Evolutionary conservation across 768 basidiomycete genomes (phyloP).

Genomic region (Pulveroboletus sp.): DNA sequence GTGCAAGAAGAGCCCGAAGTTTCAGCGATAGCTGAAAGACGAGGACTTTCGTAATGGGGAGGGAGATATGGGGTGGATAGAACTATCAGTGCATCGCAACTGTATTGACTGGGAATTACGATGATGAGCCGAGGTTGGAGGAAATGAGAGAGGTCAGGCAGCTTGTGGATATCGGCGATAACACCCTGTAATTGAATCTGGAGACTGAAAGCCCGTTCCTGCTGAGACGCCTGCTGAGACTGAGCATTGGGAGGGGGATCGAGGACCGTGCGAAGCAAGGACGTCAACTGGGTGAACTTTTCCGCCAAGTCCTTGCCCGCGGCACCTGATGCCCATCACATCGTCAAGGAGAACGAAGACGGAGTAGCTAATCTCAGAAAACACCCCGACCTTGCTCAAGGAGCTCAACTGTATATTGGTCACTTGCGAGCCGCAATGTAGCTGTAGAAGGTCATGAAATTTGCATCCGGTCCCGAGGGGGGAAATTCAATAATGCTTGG

Average conservation of each 20-base stretch:
- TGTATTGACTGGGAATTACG: conserved; percentile 26
- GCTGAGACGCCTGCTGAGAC: not conserved
- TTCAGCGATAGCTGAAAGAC: conserved; percentile 2
- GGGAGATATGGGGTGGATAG: conserved; percentile 6
- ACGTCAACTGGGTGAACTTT: not conserved
- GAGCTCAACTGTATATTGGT: no score
- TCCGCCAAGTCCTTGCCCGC: not conserved
- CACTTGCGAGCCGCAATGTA: no score
- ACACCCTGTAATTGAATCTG: conserved; percentile 1
- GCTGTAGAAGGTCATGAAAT: no score
- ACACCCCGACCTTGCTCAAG: no score
- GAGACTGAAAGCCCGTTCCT: not conserved
- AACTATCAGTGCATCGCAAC: conserved; percentile 35
- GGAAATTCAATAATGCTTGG: no score
- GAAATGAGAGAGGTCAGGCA: conserved; percentile 26
- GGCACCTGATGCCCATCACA: not conserved
- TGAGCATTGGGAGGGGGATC: not conserved
- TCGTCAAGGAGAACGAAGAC: conserved; percentile 14
- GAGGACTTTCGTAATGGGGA: not conserved
- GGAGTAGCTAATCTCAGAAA: conserved; percentile 14
- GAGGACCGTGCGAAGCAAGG: not conserved
- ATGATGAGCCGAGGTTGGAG: conserved; percentile 27
- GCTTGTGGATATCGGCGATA: conserved; percentile 12
- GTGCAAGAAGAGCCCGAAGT: not conserved
- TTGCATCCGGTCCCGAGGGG: no score